phyloP scores from a whole-genome alignment of 768 basidiomycete species.

The Galerina marginata region DNA sequence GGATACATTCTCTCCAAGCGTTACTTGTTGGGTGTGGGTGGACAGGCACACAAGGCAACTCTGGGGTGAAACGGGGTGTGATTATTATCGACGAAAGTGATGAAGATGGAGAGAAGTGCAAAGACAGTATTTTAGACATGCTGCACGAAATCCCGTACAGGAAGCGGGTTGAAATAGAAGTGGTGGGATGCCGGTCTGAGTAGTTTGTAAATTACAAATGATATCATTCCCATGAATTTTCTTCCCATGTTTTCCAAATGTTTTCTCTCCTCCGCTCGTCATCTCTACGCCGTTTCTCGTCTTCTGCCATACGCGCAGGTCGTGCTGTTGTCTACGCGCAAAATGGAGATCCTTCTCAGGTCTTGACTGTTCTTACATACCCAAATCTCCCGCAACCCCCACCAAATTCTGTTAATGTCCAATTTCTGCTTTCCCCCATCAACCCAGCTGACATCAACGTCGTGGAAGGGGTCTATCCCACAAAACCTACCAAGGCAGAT shows the following conservation, averaged over 20 bases:
- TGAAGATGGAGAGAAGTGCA: conserved; percentile 11
- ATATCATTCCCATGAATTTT: background rate
- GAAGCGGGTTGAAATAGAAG: conserved; percentile 54
- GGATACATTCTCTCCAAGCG: conserved; percentile 49
- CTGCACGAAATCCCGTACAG: conserved; percentile 11
- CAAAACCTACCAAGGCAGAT: conserved; percentile 52
- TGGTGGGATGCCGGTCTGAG: conserved; percentile 21
- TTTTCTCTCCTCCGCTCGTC: conserved; percentile 26
- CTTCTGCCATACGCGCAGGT: conserved; percentile 39
- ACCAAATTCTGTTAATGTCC: conserved; percentile 65
- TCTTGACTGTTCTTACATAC: conserved; percentile 59
- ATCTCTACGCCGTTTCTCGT: conserved; percentile 31
- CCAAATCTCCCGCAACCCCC: conserved; percentile 56
- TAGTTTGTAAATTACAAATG: no score
- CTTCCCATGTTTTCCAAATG: conserved; percentile 16
- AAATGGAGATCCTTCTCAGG: conserved; percentile 66
- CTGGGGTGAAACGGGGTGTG: conserved; percentile 32
- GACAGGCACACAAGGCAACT: conserved; percentile 25
- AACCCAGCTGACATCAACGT: conserved; percentile 86
- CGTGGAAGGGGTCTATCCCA: conserved; percentile 83
- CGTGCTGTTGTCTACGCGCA: conserved; percentile 71
- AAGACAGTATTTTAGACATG: conserved; percentile 8
- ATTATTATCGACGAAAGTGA: conserved; percentile 42
- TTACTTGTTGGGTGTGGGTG: conserved; percentile 55
- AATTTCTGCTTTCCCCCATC: conserved; percentile 72